Evolutionary conservation across 441 rosid species (phyloP), one percentile per base, ranked within the genome.

Genomic region (Corymbia calophylla): DNA sequence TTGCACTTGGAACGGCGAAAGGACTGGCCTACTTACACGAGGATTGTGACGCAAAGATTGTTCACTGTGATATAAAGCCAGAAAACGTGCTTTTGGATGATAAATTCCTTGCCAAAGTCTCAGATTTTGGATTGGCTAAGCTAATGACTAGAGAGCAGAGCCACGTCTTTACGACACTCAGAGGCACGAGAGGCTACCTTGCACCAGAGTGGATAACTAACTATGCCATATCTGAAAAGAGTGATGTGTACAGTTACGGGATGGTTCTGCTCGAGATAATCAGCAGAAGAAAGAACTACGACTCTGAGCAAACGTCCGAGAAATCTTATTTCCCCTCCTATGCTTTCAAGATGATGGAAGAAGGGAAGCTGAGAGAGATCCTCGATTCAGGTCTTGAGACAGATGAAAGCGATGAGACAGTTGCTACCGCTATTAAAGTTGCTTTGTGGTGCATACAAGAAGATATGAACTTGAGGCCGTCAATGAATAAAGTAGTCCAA

Each of bases 381-480:
- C 95, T 97, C 5, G 99, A 98, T 90, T 92, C 95, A 14, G 87
- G 91, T 87, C 92, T 98, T 91, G 88, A 89, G 47, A 91, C 92
- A 3, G 95, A 93, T 49, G 93, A 91, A 47, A 86, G 89, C 3
- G 96, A 96, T 44, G 95, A 94, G 73, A 91, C 95, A 73, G 93
- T 97, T 32, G 66, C 87, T 25, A 93, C 93, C 1, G 94, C 99
- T 7, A 90, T 96, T 53, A 97, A 94, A 93, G 97, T 96, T 53
- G 99, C 99, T 18, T 93, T 98, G 88, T 97, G 99, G 99, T 98
- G 99, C 82, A 94, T 96, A 92, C 99, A 98, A 88, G 99, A 98
- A 91, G 99, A 98, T 44, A 96, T 97, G 98, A 51, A 62, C 81
- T 58, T 93, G 49, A 94, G 99, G 92, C 99, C 99, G 31, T 90